Evolutionary conservation across 352 stramenopile genomes (phyloP).

Genomic region (Pseudoperonospora humuli): DNA sequence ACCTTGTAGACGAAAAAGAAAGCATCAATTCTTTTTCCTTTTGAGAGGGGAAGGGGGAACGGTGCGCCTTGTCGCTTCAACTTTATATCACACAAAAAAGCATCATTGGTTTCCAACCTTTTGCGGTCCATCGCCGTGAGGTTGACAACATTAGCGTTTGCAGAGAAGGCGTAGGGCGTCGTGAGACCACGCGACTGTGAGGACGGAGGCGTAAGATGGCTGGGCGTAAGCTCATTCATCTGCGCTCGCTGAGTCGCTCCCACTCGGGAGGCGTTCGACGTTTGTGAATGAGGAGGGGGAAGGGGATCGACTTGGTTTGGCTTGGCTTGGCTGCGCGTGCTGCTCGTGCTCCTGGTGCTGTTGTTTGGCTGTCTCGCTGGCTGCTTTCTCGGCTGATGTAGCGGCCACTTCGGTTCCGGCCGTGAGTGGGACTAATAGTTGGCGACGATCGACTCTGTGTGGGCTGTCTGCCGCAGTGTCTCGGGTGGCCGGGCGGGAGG

Average conservation of each 20-base stretch:
- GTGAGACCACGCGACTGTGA: slow-evolving; percentile 20
- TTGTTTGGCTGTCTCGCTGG: slow-evolving; percentile 3
- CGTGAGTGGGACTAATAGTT: slow-evolving; percentile 35
- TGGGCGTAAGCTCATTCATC: slow-evolving; percentile 40
- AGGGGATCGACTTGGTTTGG: slow-evolving; percentile 1
- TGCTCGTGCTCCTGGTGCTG: not conserved
- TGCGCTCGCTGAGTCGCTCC: slow-evolving; percentile 11
- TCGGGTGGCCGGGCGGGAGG: slow-evolving; percentile 16
- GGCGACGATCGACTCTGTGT: slow-evolving; percentile 28
- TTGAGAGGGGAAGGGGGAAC: slow-evolving; percentile 10
- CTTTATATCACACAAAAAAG: slow-evolving; percentile 14
- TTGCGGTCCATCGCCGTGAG: slow-evolving; percentile 23
- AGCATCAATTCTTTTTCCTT: not conserved
- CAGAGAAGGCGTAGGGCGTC: slow-evolving; percentile 16
- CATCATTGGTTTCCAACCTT: slow-evolving; percentile 20
- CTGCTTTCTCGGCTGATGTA: slow-evolving; percentile 28
- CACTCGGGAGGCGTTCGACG: slow-evolving; percentile 10
- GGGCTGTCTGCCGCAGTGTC: slow-evolving; percentile 23
- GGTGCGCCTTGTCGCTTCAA: slow-evolving; percentile 20
- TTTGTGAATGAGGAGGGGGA: not conserved
- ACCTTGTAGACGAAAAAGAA: slow-evolving; percentile 12
- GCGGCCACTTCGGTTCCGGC: slow-evolving; percentile 20
- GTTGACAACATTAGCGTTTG: slow-evolving; percentile 17
- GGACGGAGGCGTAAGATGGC: slow-evolving; percentile 12
- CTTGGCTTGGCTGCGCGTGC: not conserved